A percentile compares a stretch with the other conserved stretches of the same genome.
These are phyloP conservation scores for Ophioceras dolichostomum DNA, from an alignment of 2,329 filamentous ascomycete species.

Conservation along the genomic window DNA sequence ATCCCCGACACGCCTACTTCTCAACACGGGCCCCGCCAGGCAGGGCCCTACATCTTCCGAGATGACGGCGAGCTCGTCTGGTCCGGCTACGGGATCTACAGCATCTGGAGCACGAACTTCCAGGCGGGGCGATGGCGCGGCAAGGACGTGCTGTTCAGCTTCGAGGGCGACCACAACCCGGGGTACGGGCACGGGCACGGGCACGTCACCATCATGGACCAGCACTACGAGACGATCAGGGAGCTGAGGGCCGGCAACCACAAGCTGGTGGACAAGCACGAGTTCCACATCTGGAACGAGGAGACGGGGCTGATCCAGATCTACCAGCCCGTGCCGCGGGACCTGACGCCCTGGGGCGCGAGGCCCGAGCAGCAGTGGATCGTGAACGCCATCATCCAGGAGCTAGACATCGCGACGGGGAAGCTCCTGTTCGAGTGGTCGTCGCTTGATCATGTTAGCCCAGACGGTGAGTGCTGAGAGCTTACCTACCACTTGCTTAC, in stretches of 20 bases:
- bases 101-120: constrained; percentile 41
- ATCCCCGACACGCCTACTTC: constrained; percentile 12
- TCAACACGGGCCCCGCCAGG: constrained; percentile 33
- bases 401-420: constrained; percentile 39
- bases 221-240: constrained; percentile 40
- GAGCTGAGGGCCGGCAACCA: constrained; percentile 39
- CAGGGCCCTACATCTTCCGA: constrained; percentile 41
- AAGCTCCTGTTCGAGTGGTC: constrained; percentile 47
- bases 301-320: constrained; percentile 40
- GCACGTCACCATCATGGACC: constrained; percentile 37
- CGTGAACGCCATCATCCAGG: constrained; percentile 39
- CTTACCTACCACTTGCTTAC: neutral
- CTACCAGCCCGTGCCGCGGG: constrained; percentile 34
- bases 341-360: constrained; percentile 32
- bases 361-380: constrained; percentile 40
- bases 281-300: constrained; percentile 40
- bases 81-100: constrained; percentile 41
- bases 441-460: constrained; percentile 41
- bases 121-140: constrained; percentile 36
- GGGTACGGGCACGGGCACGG: constrained; percentile 41
- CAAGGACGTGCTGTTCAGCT: constrained; percentile 37
- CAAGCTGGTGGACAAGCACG: constrained; percentile 38
- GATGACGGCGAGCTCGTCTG: constrained; percentile 43
- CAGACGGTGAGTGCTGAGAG: constrained; percentile 24
- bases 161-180: constrained; percentile 39